Conservation (phyloP, 768 basidiomycete genomes). For the Gloeostereum incarnatum region DNA sequence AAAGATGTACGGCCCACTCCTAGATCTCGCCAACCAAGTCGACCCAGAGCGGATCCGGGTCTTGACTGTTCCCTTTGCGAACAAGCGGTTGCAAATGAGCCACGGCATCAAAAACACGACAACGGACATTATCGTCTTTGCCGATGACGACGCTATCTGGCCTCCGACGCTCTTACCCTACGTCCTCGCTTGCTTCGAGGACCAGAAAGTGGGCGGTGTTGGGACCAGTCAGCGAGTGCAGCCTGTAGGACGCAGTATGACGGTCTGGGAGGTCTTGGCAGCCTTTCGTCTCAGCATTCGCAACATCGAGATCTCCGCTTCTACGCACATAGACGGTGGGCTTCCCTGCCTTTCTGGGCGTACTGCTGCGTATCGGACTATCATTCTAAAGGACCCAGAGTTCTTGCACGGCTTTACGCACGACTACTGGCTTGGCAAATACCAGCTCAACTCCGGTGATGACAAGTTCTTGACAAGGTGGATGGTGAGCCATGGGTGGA, state of each 20-base stretch:
- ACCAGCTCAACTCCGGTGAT: constrained; percentile 36
- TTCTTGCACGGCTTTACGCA: constrained; percentile 52
- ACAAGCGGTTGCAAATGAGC: constrained; percentile 90
- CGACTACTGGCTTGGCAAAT: not conserved
- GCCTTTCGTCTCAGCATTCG: constrained; percentile 90
- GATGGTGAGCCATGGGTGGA: constrained; percentile 97
- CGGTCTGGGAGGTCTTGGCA: constrained; percentile 92
- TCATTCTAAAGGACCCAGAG: constrained; percentile 92
- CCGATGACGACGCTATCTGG: constrained; percentile 71
- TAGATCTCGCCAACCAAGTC: constrained; percentile 83
- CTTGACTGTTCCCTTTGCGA: constrained; percentile 85
- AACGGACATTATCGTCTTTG: constrained; percentile 68
- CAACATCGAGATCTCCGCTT: constrained; percentile 87
- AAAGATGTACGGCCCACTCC: constrained; percentile 82
- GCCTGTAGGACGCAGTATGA: constrained; percentile 38
- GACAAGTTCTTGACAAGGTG: constrained; percentile 93
- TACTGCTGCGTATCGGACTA: constrained; percentile 88
- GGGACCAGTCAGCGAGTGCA: constrained; percentile 69
- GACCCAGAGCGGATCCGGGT: constrained; percentile 80
- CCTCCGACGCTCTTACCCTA: constrained; percentile 60
- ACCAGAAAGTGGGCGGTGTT: not conserved
- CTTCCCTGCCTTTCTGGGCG: constrained; percentile 88
- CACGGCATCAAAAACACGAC: constrained; percentile 88
- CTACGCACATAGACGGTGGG: constrained; percentile 90
- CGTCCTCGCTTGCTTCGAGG: constrained; percentile 75